Evolutionary conservation across 345 rosid species (phyloP).

Genomic region (Hypericum perforatum): DNA sequence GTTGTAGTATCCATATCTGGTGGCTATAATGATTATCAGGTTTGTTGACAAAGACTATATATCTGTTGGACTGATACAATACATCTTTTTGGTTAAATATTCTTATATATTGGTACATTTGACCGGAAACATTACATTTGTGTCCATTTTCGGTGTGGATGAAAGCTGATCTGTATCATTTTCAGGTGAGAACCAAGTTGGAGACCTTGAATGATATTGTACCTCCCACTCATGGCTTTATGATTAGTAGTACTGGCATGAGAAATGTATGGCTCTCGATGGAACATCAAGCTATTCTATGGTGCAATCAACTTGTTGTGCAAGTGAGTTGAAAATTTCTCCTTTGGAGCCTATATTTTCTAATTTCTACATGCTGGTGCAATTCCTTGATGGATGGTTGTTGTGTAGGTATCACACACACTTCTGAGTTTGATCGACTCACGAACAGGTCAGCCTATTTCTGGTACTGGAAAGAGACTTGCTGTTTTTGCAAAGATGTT

Average conservation of each 20-base stretch:
- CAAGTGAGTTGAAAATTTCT: conserved; percentile 50
- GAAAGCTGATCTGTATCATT: conserved; percentile 9
- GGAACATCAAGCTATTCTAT: conserved; percentile 97
- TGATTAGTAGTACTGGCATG: conserved; percentile 81
- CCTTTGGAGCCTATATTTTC: conserved; percentile 6
- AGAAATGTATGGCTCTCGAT: conserved; percentile 95
- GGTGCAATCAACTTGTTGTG: conserved; percentile 97
- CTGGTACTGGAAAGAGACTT: conserved; percentile 52
- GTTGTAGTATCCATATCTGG: conserved; percentile 81
- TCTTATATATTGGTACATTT: too few species aligned
- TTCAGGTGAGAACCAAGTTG: conserved; percentile 74
- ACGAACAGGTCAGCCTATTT: conserved; percentile 55
- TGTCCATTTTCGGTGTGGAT: not conserved
- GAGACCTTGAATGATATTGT: conserved; percentile 89
- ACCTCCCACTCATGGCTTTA: conserved; percentile 82
- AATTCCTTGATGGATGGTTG: conserved; percentile 22
- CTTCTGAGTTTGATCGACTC: conserved; percentile 88
- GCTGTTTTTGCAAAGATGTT: conserved; percentile 68
- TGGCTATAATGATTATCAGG: conserved; percentile 93
- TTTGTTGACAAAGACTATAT: conserved; percentile 13
- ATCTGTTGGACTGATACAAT: not conserved
- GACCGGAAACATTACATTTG: too few species aligned
- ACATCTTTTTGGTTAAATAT: not conserved
- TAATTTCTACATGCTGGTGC: not conserved
- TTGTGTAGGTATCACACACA: conserved; percentile 81